These are phyloP conservation scores for Mycosphaerella arachidis DNA, from an alignment of 2,329 filamentous ascomycete genomes.

Conservation along the genomic window DNA sequence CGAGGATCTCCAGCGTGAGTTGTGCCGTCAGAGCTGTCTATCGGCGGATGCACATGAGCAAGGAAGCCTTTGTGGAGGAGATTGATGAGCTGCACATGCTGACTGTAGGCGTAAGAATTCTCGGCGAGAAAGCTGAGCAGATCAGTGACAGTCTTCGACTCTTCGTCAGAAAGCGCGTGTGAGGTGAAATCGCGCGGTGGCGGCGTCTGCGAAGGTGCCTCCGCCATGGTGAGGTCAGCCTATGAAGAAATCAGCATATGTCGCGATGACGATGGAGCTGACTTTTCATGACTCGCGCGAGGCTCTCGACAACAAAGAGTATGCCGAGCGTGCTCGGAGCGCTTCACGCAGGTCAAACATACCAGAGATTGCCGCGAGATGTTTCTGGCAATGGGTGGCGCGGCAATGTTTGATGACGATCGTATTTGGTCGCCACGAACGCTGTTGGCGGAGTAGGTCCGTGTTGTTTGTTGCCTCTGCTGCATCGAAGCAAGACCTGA, in stretches of 20 bases:
- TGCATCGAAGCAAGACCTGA: conserved; percentile 47
- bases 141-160: conserved; percentile 42
- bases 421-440: conserved; percentile 32
- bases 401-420: conserved; percentile 17
- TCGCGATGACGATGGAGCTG: not conserved
- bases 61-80: conserved; percentile 47
- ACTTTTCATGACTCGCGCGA: not conserved
- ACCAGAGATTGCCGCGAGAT: conserved; percentile 41
- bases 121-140: conserved; percentile 41
- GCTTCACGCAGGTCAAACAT: not conserved
- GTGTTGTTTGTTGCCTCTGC: conserved; percentile 40
- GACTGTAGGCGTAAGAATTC: conserved; percentile 48
- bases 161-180: conserved; percentile 39
- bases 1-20: conserved; percentile 30
- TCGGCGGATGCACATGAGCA: conserved; percentile 35
- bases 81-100: conserved; percentile 45
- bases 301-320: not conserved
- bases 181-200: conserved; percentile 42
- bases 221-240: conserved; percentile 45
- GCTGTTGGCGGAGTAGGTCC: conserved; percentile 31
- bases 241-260: not conserved
- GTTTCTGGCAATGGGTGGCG: conserved; percentile 34
- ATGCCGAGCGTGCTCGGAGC: too few species aligned
- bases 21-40: conserved; percentile 17
- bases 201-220: conserved; percentile 40